Conservation (phyloP, 257 asterid genomes). For the Solanum boliviense region DNA sequence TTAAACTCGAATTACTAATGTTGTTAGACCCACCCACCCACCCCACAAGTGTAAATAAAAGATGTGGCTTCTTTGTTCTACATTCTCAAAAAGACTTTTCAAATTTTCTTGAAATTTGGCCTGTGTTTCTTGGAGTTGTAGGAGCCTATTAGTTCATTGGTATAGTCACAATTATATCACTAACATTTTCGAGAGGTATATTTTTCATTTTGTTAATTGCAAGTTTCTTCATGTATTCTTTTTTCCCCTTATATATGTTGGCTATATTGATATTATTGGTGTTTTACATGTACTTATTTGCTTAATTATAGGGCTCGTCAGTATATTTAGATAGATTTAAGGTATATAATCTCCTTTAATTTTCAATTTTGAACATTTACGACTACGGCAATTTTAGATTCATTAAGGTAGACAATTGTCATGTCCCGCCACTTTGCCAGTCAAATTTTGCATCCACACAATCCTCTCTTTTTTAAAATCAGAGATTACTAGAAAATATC, state of each 20-base stretch:
- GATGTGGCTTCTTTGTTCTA: slow-evolving; percentile 13
- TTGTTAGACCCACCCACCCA: slow-evolving; percentile 15
- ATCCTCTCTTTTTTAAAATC: neutral
- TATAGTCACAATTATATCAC: neutral
- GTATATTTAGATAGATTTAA: neutral
- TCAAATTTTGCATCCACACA: too few relatives aligned
- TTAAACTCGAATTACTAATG: neutral
- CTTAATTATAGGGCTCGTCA: neutral
- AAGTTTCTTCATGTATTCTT: neutral
- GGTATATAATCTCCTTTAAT: neutral
- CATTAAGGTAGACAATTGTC: neutral
- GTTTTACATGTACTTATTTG: neutral
- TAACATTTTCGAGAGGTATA: neutral
- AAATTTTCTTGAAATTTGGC: neutral
- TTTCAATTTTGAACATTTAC: neutral
- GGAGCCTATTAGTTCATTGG: neutral
- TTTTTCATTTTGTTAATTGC: neutral
- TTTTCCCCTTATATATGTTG: neutral
- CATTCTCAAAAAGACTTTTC: slow-evolving; percentile 11
- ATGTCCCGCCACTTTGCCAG: too few relatives aligned
- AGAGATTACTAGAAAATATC: too few relatives aligned
- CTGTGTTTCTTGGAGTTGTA: neutral
- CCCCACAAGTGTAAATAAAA: slow-evolving; percentile 14
- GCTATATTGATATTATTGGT: neutral
- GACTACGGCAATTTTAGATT: neutral